Evolutionary conservation across 225 moss, liverwort and hornwort genomes (phyloP), one percentile per base, ranked within the genome.

Genomic region (Sphagnum tenellum): DNA sequence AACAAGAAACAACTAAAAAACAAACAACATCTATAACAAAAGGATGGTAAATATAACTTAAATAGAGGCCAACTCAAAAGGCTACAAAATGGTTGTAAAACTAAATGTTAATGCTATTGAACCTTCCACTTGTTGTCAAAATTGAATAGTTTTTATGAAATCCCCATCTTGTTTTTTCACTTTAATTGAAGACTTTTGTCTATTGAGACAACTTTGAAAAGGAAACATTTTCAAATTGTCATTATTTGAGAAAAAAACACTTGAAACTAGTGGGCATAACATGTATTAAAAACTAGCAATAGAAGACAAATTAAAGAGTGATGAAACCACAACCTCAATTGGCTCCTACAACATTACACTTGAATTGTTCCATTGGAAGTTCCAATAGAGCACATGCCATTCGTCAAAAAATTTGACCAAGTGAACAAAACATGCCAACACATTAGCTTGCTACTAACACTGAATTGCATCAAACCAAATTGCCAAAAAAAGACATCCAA

Each of bases 51-150:
- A 57, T 29, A 14, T 50, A 55, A 78, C 91, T 66, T 84, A 94
- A 92, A 90, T 81, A 57, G 92, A 98, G 46, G 98, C 93, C 66
- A 84, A 75, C 72, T 98, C 98, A 62, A 93, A 98, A 44, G 98
- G 98, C 67, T 98, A 90, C 76, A 98, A 74, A 69, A 98, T 60
- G 2, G 86, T 79, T 66, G 93, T 87, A 75, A 93, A 98, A 46
- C 98, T 93, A 72, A 93, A 93, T 72, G 98, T 93, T 70, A 98
- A 89, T 56, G 98, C 89, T 63, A 93, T 73, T 76, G 98, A 93
- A 14, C 93, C 98, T 71, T 98, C 98, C 93, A 69, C 93, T 90
- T 50, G 90, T 93, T 93, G 93, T 98, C 67, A 98, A 70, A 55
- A 98, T 70, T 14, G 98, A 93, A 57, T 98, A 98, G 68, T 98